phyloP scores from a whole-genome alignment of 2,329 filamentous ascomycete species.

The Hymenoscyphus repandus region DNA sequence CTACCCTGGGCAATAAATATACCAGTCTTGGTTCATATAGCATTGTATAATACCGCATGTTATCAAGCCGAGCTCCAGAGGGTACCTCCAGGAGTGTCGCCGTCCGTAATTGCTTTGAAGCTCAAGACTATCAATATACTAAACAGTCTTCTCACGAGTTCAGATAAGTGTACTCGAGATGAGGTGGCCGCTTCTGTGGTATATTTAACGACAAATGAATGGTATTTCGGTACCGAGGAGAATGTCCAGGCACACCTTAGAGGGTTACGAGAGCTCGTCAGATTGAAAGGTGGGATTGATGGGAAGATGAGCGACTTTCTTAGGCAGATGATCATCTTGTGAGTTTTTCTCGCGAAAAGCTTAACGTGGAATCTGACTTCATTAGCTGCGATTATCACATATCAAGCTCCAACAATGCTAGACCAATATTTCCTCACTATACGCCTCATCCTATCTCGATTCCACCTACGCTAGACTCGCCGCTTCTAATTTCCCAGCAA shows the following conservation, averaged over 20 bases:
- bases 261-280: constrained; percentile 45
- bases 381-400: constrained; percentile 43
- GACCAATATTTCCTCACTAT: constrained; percentile 38
- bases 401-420: constrained; percentile 42
- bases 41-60: constrained; percentile 46
- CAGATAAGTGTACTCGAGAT: constrained; percentile 37
- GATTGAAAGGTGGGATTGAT: constrained; percentile 41
- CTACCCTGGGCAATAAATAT: constrained; percentile 44
- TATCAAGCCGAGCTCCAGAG: constrained; percentile 46
- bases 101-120: constrained; percentile 14
- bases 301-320: constrained; percentile 42
- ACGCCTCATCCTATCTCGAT: constrained; percentile 36
- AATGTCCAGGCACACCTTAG: constrained; percentile 42
- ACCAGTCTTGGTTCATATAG: constrained; percentile 43
- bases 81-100: constrained; percentile 29
- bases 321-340: constrained; percentile 46
- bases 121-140: constrained; percentile 38
- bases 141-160: constrained; percentile 40
- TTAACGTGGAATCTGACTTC: neutral
- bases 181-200: constrained; percentile 43
- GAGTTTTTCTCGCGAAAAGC: constrained; percentile 19
- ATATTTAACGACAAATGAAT: constrained; percentile 46
- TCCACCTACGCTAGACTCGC: constrained; percentile 40
- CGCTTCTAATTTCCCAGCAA: constrained; percentile 35
- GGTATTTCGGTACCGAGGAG: constrained; percentile 46